Conservation (phyloP, 2,329 filamentous ascomycete species). For the Zelopaecilomyces penicillatus region DNA sequence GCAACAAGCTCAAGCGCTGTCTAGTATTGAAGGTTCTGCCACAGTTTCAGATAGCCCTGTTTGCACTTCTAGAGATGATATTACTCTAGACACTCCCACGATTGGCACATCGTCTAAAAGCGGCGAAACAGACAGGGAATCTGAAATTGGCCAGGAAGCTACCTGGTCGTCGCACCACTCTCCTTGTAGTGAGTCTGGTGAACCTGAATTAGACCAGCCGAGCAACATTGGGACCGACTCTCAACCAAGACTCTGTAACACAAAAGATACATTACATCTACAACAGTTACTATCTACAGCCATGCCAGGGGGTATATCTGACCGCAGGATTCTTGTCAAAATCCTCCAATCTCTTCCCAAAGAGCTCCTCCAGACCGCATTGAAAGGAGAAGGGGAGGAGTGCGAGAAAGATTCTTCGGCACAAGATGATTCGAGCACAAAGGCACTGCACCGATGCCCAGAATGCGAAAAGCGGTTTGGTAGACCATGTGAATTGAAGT, state of each 20-base stretch:
- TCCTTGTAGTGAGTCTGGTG: not conserved
- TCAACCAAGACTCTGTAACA: not conserved
- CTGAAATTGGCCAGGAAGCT: too few species aligned
- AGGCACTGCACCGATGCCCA: slow-evolving; percentile 21
- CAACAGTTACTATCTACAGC: not conserved
- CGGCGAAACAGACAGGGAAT: too few species aligned
- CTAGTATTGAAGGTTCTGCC: too few species aligned
- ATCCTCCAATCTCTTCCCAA: slow-evolving; percentile 21
- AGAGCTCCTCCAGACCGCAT: slow-evolving; percentile 23
- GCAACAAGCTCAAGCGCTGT: too few species aligned
- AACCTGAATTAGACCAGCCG: not conserved
- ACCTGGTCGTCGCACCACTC: not conserved
- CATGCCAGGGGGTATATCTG: not conserved
- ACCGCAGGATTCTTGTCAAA: slow-evolving; percentile 10
- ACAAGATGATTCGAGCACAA: slow-evolving; percentile 3
- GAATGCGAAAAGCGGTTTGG: slow-evolving; percentile 38
- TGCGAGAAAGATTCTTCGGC: slow-evolving; percentile 6
- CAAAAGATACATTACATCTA: not conserved
- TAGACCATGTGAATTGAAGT: slow-evolving; percentile 52
- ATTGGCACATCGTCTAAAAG: too few species aligned
- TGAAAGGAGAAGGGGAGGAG: slow-evolving; percentile 13
- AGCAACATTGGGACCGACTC: not conserved
- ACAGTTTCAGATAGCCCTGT: too few species aligned
- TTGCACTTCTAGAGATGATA: too few species aligned
- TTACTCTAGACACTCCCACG: too few species aligned